Conservation (phyloP, 2,329 filamentous ascomycete genomes). For the Aaosphaeria arxii region DNA sequence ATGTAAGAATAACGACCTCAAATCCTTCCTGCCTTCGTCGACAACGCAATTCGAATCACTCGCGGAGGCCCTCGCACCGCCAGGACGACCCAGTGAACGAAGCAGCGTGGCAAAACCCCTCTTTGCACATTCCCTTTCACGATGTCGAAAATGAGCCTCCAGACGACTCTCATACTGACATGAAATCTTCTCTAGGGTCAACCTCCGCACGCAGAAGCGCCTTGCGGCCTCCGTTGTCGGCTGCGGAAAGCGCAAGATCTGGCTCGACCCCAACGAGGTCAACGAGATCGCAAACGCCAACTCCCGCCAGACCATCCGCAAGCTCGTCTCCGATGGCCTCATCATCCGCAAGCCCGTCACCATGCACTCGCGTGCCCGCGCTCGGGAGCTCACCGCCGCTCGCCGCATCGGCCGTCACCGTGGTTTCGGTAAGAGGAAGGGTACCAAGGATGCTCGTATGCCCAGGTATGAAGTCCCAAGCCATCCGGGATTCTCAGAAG, state of each 20-base stretch:
- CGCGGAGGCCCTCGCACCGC: no score
- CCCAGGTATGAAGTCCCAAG: conserved; percentile 66
- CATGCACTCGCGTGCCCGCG: conserved; percentile 97
- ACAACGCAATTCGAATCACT: neutral
- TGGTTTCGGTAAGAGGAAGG: conserved; percentile 99
- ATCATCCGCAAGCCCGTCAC: conserved; percentile 99
- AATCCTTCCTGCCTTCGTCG: conserved; percentile 10
- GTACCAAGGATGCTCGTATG: conserved; percentile 99
- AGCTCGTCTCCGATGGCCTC: conserved; percentile 98
- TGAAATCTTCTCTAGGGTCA: conserved; percentile 69
- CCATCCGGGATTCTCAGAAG: conserved; percentile 3
- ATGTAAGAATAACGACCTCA: conserved; percentile 36
- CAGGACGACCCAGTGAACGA: neutral
- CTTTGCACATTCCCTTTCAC: conserved; percentile 20
- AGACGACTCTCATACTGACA: conserved; percentile 24
- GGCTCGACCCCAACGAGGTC: conserved; percentile 99
- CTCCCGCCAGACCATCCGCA: conserved; percentile 99
- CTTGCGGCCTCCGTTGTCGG: conserved; percentile 97
- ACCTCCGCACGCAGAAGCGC: conserved; percentile 99
- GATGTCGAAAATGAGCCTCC: conserved; percentile 14
- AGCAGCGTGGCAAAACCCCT: conserved; percentile 34
- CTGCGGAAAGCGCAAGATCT: conserved; percentile 99
- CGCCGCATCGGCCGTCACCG: conserved; percentile 95
- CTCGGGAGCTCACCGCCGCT: conserved; percentile 90
- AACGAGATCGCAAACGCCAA: conserved; percentile 99